Evolutionary conservation across 805 yeast genomes (phyloP).

Genomic region (Zygosaccharomyces rouxii): DNA sequence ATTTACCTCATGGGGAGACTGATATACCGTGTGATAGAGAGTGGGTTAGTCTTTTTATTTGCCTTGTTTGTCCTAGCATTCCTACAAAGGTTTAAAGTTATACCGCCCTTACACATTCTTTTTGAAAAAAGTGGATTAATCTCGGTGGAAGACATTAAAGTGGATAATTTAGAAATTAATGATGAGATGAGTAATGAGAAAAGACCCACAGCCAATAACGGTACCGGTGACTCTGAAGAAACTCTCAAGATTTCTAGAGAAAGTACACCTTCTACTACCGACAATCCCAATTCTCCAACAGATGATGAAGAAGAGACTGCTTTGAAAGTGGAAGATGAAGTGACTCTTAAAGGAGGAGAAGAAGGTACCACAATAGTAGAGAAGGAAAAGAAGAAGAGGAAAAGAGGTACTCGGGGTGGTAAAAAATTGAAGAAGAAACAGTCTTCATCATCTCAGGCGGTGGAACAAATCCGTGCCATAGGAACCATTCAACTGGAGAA

Average conservation of each 20-base stretch:
- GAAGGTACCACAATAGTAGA: not conserved
- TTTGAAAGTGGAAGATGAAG: not conserved
- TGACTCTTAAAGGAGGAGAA: not conserved
- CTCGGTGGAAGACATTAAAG: constrained; percentile 22
- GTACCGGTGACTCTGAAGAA: constrained; percentile 1
- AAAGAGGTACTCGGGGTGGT: constrained; percentile 85
- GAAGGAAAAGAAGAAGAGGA: constrained; percentile 48
- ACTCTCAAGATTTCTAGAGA: constrained; percentile 1
- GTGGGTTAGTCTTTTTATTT: constrained; percentile 37
- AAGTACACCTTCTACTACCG: not conserved
- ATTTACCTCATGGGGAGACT: constrained; percentile 27
- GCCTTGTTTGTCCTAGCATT: constrained; percentile 29
- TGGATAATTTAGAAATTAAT: constrained; percentile 7
- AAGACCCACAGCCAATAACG: not conserved
- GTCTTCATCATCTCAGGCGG: not conserved
- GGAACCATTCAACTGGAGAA: constrained; percentile 22
- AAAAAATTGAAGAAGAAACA: constrained; percentile 45
- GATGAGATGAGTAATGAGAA: not conserved
- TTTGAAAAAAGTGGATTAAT: constrained; percentile 35
- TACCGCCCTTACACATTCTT: constrained; percentile 33
- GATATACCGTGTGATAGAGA: constrained; percentile 38
- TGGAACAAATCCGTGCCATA: constrained; percentile 4
- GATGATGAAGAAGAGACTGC: constrained; percentile 10
- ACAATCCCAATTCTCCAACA: constrained; percentile 1
- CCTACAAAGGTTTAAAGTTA: constrained; percentile 30